Evolutionary conservation across 257 asterid species (phyloP), one percentile per base, ranked within the genome.

Genomic region (Ehretia macrophylla): DNA sequence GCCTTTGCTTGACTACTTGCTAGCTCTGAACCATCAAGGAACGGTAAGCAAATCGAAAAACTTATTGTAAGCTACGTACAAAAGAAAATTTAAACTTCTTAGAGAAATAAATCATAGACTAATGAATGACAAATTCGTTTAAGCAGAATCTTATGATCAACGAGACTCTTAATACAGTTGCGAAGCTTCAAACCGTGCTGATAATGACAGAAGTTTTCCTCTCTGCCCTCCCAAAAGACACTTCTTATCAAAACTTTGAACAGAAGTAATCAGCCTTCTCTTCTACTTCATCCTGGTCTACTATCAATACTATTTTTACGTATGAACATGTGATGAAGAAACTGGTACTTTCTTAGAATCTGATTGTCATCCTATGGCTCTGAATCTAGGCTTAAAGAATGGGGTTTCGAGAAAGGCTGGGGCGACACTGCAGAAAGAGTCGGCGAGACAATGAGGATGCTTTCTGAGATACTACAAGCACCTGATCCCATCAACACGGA

Each of bases 381-480:
- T 35, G 56, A 63, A 49, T 61, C 17, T 75, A 85, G 97, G 84
- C 84, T 89, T 23, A 82, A 72, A 64, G 88, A 82, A 50, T 76
- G 77, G 85, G 97, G 95, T 3, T 84, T 89, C 55, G 91, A 78
- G 82, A 86, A 73, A 70, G 95, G 97, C 54, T 89, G 95, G 95
- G 97, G 95, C 0, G 67, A 80, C 16, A 77, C 62, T 56, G 87
- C 97, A 13, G 91, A 70, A 70, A 82, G 82, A 81, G 85, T 79
- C 39, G 57, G 59, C 58, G 75, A 83, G 70, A 83, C 88, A 60
- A 83, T 85, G 85, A 73, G 74, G 72, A 71, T 75, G 49, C 85
- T 84, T 38, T 85, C 94, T 16, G 94, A 85, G 82, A 77, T 78
- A 56, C 83, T 88, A 64, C 88, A 85, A 74, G 96, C 95, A 1